Conservation (phyloP, 2,329 filamentous ascomycete species). For the Peltaster fructicola region DNA sequence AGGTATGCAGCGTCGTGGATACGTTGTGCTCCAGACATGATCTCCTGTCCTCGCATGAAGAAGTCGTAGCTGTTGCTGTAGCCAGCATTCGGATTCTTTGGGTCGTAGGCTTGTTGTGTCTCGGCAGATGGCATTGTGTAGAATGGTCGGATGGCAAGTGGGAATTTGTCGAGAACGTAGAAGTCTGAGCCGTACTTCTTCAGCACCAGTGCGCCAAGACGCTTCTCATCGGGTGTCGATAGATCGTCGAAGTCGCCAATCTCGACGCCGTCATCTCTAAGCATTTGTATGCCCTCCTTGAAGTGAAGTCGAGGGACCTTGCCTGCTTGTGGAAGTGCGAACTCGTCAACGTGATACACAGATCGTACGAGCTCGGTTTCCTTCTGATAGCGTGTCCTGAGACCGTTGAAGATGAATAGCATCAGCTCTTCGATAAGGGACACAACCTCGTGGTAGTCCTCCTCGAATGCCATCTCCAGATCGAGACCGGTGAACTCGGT, state of each 20-base stretch:
- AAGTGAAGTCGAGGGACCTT: conserved; percentile 64
- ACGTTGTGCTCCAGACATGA: conserved; percentile 49
- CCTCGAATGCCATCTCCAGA: conserved; percentile 76
- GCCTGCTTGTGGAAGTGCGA: conserved; percentile 56
- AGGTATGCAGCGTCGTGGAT: conserved; percentile 44
- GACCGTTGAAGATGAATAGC: conserved; percentile 61
- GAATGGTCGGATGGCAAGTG: conserved; percentile 71
- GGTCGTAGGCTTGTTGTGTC: conserved; percentile 31
- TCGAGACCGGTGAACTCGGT: conserved; percentile 81
- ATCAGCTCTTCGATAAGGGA: conserved; percentile 56
- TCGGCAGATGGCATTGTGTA: conserved; percentile 69
- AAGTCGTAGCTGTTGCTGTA: conserved; percentile 49
- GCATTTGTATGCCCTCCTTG: conserved; percentile 57
- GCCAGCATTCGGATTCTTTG: conserved; percentile 33
- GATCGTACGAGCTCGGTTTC: conserved; percentile 56
- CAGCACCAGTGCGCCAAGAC: conserved; percentile 70
- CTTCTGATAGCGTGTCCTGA: conserved; percentile 46
- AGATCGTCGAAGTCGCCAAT: conserved; percentile 65
- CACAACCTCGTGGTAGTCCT: conserved; percentile 60
- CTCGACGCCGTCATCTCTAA: conserved; percentile 60
- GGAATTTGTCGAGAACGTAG: conserved; percentile 94
- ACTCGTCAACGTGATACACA: conserved; percentile 60
- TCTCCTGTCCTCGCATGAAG: conserved; percentile 55
- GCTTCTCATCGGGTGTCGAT: conserved; percentile 66
- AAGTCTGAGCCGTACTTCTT: conserved; percentile 90